Conservation (phyloP, 768 basidiomycete species). For the Suillus plorans region DNA sequence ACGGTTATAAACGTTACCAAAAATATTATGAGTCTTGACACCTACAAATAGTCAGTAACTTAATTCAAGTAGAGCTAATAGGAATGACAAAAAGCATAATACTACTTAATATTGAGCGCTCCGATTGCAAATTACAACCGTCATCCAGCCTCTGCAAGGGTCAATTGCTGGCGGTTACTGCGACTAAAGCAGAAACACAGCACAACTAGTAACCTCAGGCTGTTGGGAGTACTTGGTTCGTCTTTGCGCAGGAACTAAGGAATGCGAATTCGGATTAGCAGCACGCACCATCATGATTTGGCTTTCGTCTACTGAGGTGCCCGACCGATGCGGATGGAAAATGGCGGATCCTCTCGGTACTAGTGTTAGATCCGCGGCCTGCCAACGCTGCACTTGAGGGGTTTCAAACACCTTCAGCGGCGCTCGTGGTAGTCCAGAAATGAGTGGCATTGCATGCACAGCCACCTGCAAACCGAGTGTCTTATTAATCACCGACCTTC, state of each 20-base stretch:
- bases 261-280: background rate
- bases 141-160: conserved; percentile 8
- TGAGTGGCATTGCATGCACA: background rate
- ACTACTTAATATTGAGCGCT: background rate
- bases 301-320: background rate
- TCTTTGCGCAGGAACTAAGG: conserved; percentile 1
- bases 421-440: background rate
- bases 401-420: background rate
- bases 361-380: too few relatives aligned
- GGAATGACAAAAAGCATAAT: background rate
- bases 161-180: conserved; percentile 10
- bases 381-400: background rate
- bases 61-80: background rate
- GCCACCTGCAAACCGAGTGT: too few relatives aligned
- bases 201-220: conserved; percentile 4
- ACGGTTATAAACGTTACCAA: background rate
- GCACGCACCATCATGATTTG: background rate
- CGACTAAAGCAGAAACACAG: conserved; percentile 12
- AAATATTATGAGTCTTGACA: too few relatives aligned
- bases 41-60: background rate
- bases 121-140: conserved; percentile 17
- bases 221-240: conserved; percentile 12
- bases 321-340: background rate
- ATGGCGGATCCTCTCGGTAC: background rate
- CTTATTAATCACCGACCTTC: too few relatives aligned